A percentile compares a stretch with the other conserved stretches of the same genome.
These are phyloP conservation scores for Penicillium lividum DNA, from an alignment of 495 filamentous ascomycete genomes.

Conservation along the genomic window DNA sequence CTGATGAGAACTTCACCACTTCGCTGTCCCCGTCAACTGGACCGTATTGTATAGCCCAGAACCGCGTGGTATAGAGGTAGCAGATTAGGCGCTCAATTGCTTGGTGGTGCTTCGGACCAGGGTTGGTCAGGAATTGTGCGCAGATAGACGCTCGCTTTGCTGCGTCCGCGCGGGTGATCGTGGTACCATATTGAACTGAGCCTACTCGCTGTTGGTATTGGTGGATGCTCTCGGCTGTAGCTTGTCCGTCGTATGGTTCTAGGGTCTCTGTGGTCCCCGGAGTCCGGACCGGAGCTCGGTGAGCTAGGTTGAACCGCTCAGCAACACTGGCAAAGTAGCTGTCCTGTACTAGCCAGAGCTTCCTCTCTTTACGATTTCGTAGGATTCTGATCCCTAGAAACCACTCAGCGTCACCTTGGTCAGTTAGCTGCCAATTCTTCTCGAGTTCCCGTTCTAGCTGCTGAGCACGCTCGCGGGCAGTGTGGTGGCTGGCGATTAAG, in stretches of 20 bases:
- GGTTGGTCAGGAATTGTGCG: conserved; percentile 27
- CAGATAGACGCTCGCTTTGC: conserved; percentile 10
- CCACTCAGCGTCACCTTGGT: conserved; percentile 14
- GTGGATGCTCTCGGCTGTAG: conserved; percentile 8
- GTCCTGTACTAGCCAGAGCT: conserved; percentile 22
- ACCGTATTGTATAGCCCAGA: conserved; percentile 9
- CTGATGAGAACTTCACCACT: conserved; percentile 8
- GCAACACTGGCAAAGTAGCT: conserved; percentile 23
- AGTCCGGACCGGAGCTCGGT: conserved; percentile 1
- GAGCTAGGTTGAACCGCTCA: conserved; percentile 13
- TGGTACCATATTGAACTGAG: no score
- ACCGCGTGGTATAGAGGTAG: conserved; percentile 19
- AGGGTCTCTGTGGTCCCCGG: conserved; percentile 11
- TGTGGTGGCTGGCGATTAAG: conserved; percentile 4
- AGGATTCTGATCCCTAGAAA: conserved; percentile 25
- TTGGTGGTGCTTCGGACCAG: conserved; percentile 12
- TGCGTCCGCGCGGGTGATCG: no score
- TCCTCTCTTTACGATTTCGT: conserved; percentile 13
- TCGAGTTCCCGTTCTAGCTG: conserved; percentile 9
- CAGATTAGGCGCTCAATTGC: conserved; percentile 15
- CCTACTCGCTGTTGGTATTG: conserved; percentile 28
- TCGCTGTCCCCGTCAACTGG: not conserved
- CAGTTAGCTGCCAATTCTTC: conserved; percentile 7
- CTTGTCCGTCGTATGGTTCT: conserved; percentile 1
- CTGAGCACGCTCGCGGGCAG: not conserved